Percentiles rank a stretch among this genome's conserved stretches.
Conservation (phyloP, 164 flowering plant genomes). For the Magnolia sinica region DNA sequence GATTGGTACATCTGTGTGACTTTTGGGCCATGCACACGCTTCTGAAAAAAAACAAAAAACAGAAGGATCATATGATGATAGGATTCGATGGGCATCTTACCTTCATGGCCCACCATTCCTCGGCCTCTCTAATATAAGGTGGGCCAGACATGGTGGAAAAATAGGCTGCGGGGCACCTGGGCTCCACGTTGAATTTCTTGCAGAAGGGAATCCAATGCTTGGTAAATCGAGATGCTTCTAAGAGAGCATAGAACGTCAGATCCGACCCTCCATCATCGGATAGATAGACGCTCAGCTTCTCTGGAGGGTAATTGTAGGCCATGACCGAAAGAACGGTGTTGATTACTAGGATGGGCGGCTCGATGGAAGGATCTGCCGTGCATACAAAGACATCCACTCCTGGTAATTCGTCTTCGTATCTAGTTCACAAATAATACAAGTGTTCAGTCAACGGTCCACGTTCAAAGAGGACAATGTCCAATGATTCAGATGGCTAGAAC, state of each 20-base stretch:
- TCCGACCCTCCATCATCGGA: constrained; percentile 49
- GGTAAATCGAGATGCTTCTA: constrained; percentile 39
- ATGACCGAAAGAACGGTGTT: constrained; percentile 38
- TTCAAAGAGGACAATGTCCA: no score
- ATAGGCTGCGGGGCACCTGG: constrained; percentile 38
- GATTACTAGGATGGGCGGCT: constrained; percentile 39
- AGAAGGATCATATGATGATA: no score
- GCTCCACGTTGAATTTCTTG: constrained; percentile 32
- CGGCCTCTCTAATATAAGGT: background rate
- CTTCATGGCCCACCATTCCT: background rate
- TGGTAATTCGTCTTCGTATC: constrained; percentile 26
- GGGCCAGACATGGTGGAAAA: constrained; percentile 8
- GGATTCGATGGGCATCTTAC: background rate
- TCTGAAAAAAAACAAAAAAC: no score
- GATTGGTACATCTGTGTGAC: no score
- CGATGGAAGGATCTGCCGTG: constrained; percentile 43
- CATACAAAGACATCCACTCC: constrained; percentile 40
- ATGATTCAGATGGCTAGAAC: no score
- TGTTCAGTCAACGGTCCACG: background rate
- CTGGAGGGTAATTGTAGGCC: constrained; percentile 41
- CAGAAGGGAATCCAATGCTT: constrained; percentile 48
- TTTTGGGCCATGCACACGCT: no score
- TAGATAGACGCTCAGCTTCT: constrained; percentile 38
- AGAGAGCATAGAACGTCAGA: constrained; percentile 38
- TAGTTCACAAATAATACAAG: background rate